These are phyloP conservation scores for Colletotrichum caudatum DNA, from an alignment of 2,329 filamentous ascomycete species.

Conservation along the genomic window DNA sequence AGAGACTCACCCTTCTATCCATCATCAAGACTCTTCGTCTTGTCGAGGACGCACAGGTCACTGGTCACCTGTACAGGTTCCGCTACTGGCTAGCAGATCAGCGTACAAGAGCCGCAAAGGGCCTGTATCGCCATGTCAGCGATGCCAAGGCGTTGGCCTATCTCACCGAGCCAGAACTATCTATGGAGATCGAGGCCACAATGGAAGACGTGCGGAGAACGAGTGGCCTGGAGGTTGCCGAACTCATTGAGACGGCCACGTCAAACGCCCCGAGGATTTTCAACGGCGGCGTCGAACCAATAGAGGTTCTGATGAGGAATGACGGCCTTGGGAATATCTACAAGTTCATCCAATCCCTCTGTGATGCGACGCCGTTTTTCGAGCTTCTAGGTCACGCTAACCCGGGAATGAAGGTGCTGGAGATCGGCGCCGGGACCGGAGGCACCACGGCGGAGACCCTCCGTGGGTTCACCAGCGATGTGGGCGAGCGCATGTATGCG, in stretches of 20 bases:
- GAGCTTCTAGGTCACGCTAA: conserved; percentile 44
- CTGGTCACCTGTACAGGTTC: conserved; percentile 12
- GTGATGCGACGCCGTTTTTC: conserved; percentile 5
- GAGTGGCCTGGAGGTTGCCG: conserved; percentile 9
- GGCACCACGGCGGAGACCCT: conserved; percentile 14
- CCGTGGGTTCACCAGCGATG: conserved; percentile 3
- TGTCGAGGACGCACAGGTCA: conserved; percentile 1
- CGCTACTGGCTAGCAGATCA: conserved; percentile 8
- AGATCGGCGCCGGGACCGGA: background rate
- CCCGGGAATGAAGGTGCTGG: conserved; percentile 33
- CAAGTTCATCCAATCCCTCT: conserved; percentile 20
- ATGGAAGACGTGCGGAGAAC: conserved; percentile 6
- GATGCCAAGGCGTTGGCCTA: conserved; percentile 1
- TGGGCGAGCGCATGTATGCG: conserved; percentile 12
- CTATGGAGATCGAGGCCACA: background rate
- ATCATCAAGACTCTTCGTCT: conserved; percentile 13
- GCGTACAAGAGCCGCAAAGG: conserved; percentile 8
- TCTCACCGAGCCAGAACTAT: background rate
- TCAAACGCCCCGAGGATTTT: conserved; percentile 40
- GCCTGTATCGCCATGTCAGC: conserved; percentile 3
- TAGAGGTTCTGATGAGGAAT: conserved; percentile 50
- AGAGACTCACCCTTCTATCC: conserved; percentile 4
- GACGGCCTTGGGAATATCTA: conserved; percentile 44
- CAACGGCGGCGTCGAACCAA: conserved; percentile 45
- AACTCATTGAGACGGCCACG: conserved; percentile 8